Conservation (phyloP, 2,329 filamentous ascomycete species). For the Dothideomycetidae sp. region DNA sequence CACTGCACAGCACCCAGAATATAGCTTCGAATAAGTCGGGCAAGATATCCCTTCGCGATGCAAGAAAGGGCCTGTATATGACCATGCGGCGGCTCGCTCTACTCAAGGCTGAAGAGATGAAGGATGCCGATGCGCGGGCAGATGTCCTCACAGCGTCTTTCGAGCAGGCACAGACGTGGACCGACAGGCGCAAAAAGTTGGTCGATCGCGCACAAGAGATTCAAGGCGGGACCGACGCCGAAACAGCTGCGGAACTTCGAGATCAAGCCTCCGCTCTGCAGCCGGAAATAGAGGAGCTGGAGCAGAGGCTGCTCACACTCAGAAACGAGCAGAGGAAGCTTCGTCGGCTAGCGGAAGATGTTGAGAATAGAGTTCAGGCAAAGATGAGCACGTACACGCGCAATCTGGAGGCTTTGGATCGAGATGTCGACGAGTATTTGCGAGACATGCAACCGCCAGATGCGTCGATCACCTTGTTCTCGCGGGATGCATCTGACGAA, state of each 20-base stretch:
- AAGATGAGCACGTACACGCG: constrained; percentile 58
- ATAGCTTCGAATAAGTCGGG: constrained; percentile 35
- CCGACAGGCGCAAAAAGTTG: constrained; percentile 40
- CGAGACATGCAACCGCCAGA: constrained; percentile 20
- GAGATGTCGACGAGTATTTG: constrained; percentile 46
- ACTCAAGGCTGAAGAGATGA: constrained; percentile 55
- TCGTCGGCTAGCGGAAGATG: constrained; percentile 45
- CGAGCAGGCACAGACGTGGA: constrained; percentile 44
- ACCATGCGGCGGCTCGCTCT: constrained; percentile 50
- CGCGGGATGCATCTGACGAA: constrained; percentile 1
- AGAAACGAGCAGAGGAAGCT: constrained; percentile 47
- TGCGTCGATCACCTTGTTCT: neutral
- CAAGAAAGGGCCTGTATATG: constrained; percentile 49
- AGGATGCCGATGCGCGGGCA: constrained; percentile 43
- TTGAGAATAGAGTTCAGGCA: constrained; percentile 52
- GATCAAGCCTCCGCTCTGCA: constrained; percentile 40
- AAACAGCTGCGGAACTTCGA: constrained; percentile 38
- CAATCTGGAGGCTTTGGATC: constrained; percentile 51
- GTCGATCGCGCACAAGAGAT: constrained; percentile 42
- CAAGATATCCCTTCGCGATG: constrained; percentile 44
- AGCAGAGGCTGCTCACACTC: constrained; percentile 48
- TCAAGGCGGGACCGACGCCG: constrained; percentile 41
- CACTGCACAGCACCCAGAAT: constrained; percentile 20
- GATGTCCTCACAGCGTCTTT: constrained; percentile 44
- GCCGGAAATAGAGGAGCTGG: constrained; percentile 50